Base-by-base conservation (phyloP, 2,329 filamentous ascomycete species). In the Podosphaera aphanis region DNA sequence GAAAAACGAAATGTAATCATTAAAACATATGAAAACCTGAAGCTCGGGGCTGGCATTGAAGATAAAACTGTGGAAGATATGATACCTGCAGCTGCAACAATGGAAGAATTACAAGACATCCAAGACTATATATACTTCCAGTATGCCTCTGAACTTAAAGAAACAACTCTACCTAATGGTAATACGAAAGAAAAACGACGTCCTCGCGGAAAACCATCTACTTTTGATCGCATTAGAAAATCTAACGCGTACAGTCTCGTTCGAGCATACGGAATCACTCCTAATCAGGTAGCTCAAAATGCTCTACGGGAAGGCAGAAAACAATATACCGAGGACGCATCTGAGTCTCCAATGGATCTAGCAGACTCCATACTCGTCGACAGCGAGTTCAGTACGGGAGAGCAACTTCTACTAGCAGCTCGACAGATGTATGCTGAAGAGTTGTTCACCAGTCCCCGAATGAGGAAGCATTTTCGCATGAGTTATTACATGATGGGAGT, bases 111-210 rank as follows among this genome's bases (percentile, higher is more conserved):
- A 16, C 90, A 98, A 59, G 90, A 98, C 60, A 64, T 98, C 19
- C 88, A 95, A 58, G 90, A 98, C 57, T 95, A 95, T 56, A 67
- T 95, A 45, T 85, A 95, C 57, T 98, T 98, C 62, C 81, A 86
- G 57, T 95, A 95, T 56, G 76, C 82, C 3, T 67, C 76, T 2
- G 77, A 93, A 59, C 68, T 95, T 43, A 88, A 83, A 58, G 86
- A 95, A 51, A 63, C 92, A 42, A 73, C 77, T 13, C 65, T 74
- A 16, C 69, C 75, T 49, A 69, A 76, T 36, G 67, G 71, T 13
- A 74, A 74, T 46, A 63, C 69, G 8, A 79, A 79, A 49, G 75
- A 76, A 48, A 79, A 59, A 41, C 75, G 78, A 49, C 79, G 86
- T 25, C 84, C 90, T 5, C 80, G 86, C n/a, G 79, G 79, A 44